A percentile compares a stretch with the other conserved stretches of the same genome.
phyloP scores from a whole-genome alignment of 768 basidiomycete species.

The Serpula lacrymans region DNA sequence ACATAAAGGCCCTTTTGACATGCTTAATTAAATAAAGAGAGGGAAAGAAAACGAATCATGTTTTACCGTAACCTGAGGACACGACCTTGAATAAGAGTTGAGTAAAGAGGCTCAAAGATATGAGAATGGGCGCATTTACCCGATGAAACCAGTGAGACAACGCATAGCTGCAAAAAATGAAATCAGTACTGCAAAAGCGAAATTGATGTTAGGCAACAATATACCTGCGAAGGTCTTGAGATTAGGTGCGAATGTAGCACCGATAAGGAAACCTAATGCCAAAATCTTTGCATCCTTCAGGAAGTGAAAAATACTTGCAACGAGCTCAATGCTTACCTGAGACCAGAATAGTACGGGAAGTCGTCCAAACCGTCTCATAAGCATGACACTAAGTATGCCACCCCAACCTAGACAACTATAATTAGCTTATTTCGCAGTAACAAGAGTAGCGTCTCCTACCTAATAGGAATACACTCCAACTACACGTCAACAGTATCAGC shows the following conservation, averaged over 20 bases:
- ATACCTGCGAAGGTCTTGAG: conserved; percentile 45
- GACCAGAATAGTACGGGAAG: conserved; percentile 29
- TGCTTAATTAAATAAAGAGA: too few species aligned
- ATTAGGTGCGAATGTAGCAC: conserved; percentile 49
- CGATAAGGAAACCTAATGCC: conserved; percentile 44
- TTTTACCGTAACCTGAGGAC: conserved; percentile 47
- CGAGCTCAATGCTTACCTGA: conserved; percentile 8
- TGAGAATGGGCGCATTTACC: conserved; percentile 15
- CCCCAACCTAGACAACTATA: conserved; percentile 20
- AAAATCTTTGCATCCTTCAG: conserved; percentile 29
- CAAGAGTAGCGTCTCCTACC: conserved; percentile 20
- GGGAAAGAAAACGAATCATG: background rate
- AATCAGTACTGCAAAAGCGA: too few species aligned
- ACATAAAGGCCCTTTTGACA: conserved; percentile 37
- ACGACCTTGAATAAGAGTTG: conserved; percentile 31
- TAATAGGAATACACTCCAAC: conserved; percentile 48
- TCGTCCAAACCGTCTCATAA: conserved; percentile 27
- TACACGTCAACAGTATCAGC: conserved; percentile 4
- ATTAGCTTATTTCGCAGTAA: background rate
- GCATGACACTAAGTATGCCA: conserved; percentile 25
- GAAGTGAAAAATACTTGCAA: background rate
- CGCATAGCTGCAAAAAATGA: conserved; percentile 21
- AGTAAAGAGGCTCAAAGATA: background rate
- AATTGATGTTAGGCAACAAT: conserved; percentile 1
- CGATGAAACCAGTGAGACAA: conserved; percentile 29